A percentile compares a stretch with the other conserved stretches of the same genome.
phyloP scores from a whole-genome alignment of 148 eudicot species.

The Vaccinium corymbosum region DNA sequence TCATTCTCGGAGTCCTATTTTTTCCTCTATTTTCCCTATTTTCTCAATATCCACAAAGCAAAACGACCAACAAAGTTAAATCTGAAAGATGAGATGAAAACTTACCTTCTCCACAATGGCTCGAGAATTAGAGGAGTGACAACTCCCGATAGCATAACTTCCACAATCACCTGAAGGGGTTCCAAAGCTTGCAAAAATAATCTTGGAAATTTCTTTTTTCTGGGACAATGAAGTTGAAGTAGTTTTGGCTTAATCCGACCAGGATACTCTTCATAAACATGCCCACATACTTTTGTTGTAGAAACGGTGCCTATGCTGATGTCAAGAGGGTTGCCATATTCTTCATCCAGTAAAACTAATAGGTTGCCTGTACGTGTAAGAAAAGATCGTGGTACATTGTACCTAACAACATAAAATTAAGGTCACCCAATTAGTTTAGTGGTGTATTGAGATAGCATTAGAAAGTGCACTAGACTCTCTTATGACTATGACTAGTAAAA shows the following conservation, averaged over 20 bases:
- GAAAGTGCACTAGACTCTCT: no score
- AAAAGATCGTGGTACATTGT: constrained; percentile 61
- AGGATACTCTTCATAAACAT: constrained; percentile 8
- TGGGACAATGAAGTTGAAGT: constrained; percentile 42
- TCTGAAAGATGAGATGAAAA: neutral
- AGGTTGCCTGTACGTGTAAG: constrained; percentile 42
- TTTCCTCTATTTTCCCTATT: neutral
- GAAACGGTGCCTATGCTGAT: constrained; percentile 46
- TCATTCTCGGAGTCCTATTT: neutral
- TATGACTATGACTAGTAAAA: no score
- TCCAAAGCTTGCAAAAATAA: constrained; percentile 50
- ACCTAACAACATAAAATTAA: constrained; percentile 34
- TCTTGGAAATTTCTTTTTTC: constrained; percentile 24
- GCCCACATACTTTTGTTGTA: constrained; percentile 33
- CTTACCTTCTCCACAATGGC: constrained; percentile 38
- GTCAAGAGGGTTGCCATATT: constrained; percentile 46
- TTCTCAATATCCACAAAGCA: neutral
- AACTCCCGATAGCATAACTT: constrained; percentile 32
- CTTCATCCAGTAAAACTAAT: constrained; percentile 56
- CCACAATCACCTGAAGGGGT: constrained; percentile 39
- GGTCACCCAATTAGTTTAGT: no score
- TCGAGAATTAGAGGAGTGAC: constrained; percentile 40
- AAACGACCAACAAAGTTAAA: neutral
- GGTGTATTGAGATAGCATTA: no score
- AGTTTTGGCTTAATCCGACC: constrained; percentile 27